phyloP scores from a whole-genome alignment of 495 filamentous ascomycete genomes.

The Amphirosellinia nigrospora region DNA sequence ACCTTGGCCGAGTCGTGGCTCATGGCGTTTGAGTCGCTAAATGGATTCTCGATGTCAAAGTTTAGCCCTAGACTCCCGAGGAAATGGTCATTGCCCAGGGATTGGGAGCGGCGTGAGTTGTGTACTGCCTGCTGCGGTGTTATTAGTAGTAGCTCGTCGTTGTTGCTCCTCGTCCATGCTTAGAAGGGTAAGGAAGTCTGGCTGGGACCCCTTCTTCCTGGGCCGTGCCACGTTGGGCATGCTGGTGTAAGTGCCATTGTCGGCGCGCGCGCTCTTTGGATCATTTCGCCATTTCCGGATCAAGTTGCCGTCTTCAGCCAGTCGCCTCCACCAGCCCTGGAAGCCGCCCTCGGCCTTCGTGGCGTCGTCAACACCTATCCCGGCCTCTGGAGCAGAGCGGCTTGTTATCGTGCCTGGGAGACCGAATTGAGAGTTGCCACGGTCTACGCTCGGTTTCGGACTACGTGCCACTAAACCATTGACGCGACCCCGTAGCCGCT shows the following conservation, averaged over 20 bases:
- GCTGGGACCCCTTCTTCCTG: constrained; percentile 36
- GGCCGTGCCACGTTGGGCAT: constrained; percentile 34
- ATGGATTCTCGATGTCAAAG: constrained; percentile 47
- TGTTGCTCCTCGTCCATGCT: constrained; percentile 46
- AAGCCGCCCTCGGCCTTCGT: constrained; percentile 43
- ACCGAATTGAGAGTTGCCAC: constrained; percentile 59
- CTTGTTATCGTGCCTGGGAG: constrained; percentile 46
- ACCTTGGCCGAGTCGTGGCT: constrained; percentile 46
- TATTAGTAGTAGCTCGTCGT: constrained; percentile 40
- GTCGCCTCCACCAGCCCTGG: constrained; percentile 49
- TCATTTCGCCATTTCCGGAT: constrained; percentile 42
- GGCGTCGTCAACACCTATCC: constrained; percentile 20
- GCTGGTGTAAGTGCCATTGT: constrained; percentile 32
- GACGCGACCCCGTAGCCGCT: constrained; percentile 45
- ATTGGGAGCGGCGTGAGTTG: constrained; percentile 35
- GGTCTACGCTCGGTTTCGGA: constrained; percentile 52
- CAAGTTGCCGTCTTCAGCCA: constrained; percentile 45
- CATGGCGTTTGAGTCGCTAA: constrained; percentile 52
- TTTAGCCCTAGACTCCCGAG: constrained; percentile 48
- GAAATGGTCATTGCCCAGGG: constrained; percentile 41
- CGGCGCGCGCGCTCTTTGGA: constrained; percentile 23
- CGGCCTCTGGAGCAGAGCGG: constrained; percentile 42
- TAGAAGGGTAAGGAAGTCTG: constrained; percentile 48
- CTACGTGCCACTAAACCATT: constrained; percentile 43
- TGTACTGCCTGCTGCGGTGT: constrained; percentile 36